A percentile compares a stretch with the other conserved stretches of the same genome.
These are phyloP conservation scores for Lodderomyces metapsilosis DNA, from an alignment of 1,139 yeast genomes.

Conservation along the genomic window DNA sequence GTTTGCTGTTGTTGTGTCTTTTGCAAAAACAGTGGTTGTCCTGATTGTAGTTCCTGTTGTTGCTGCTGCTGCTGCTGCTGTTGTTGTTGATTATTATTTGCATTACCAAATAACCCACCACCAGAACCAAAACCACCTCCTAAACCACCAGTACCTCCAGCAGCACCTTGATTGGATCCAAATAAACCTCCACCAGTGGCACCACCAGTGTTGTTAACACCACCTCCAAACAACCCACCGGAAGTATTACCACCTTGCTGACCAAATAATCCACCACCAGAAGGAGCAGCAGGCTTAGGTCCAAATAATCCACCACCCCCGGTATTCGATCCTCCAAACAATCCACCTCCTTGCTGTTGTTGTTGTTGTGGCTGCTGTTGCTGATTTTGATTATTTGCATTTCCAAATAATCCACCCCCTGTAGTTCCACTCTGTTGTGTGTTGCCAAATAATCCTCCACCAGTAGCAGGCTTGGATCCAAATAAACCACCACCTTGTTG, in stretches of 20 bases:
- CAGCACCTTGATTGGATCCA: constrained; percentile 17
- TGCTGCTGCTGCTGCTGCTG: constrained; percentile 10
- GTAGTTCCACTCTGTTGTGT: constrained; percentile 5
- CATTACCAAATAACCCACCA: constrained; percentile 29
- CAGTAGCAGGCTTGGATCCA: constrained; percentile 20
- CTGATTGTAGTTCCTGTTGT: constrained; percentile 13
- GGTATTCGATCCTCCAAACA: constrained; percentile 4
- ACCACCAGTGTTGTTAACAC: constrained; percentile 7
- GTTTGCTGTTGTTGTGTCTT: constrained; percentile 22
- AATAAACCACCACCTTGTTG: constrained; percentile 24
- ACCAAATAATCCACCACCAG: constrained; percentile 35
- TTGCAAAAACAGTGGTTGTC: constrained; percentile 16
- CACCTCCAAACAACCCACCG: constrained; percentile 28
- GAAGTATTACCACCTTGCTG: constrained; percentile 15
- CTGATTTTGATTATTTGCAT: constrained; percentile 5
- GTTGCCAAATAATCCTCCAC: constrained; percentile 25
- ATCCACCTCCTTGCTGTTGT: constrained; percentile 8
- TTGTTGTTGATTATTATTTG: constrained; percentile 8
- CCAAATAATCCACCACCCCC: constrained; percentile 39
- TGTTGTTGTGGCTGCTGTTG: constrained; percentile 10
- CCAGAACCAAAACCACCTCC: constrained; percentile 12
- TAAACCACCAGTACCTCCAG: constrained; percentile 21
- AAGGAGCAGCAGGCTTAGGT: constrained; percentile 14
- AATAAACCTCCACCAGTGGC: constrained; percentile 21
- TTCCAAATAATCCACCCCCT: constrained; percentile 18